These are phyloP conservation scores for Borealophlyctis nickersoniae DNA, from an alignment of 192 early-diverging fungal species.

Conservation along the genomic window DNA sequence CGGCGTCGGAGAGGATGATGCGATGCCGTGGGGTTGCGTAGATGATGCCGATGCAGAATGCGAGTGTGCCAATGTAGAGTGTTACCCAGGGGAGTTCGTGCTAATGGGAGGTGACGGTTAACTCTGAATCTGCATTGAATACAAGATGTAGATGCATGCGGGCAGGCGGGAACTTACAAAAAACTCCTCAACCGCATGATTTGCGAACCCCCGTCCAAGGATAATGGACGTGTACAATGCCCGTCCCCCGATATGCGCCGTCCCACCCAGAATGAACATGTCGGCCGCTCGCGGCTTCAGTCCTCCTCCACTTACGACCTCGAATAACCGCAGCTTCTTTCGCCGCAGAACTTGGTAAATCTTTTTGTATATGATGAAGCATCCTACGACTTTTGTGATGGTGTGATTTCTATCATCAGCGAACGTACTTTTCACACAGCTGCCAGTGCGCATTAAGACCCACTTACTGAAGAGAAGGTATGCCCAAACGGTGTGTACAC, in stretches of 20 bases:
- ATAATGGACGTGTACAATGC: background rate
- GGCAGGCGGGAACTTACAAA: too few species aligned
- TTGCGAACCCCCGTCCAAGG: background rate
- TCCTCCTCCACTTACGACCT: background rate
- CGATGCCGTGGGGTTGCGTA: constrained; percentile 2
- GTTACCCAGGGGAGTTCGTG: constrained; percentile 3
- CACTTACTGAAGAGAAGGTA: too few species aligned
- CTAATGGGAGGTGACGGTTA: background rate
- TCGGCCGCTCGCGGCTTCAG: constrained; percentile 2
- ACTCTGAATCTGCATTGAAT: too few species aligned
- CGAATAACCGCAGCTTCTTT: background rate
- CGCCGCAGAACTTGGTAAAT: background rate
- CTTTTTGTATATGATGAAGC: background rate
- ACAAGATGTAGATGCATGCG: too few species aligned
- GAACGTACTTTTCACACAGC: too few species aligned
- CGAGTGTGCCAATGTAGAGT: background rate
- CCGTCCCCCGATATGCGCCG: background rate
- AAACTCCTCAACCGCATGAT: constrained; percentile 1
- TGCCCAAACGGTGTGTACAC: background rate
- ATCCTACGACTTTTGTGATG: background rate
- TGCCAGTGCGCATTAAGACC: too few species aligned
- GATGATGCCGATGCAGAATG: background rate
- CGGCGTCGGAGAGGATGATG: background rate
- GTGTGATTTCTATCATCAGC: too few species aligned
- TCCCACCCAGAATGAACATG: background rate